Evolutionary conservation across 2,329 filamentous ascomycete species (phyloP).

Genomic region (Colletotrichum musae): DNA sequence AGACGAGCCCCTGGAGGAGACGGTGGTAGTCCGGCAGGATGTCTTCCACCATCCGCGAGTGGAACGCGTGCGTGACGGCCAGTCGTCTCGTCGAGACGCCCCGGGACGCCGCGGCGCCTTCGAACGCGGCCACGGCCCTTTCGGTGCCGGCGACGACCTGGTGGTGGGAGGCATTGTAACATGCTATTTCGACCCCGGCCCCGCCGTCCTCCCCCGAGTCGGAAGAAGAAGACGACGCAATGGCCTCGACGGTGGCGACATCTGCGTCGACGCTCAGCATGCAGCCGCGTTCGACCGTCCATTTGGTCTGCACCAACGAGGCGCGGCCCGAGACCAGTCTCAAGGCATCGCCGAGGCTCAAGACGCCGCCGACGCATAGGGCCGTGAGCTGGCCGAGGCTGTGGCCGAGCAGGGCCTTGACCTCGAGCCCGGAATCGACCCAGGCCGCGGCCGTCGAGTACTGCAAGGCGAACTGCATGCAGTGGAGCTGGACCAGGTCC

Average conservation of each 20-base stretch:
- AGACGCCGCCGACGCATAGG: constrained; percentile 51
- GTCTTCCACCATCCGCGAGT: constrained; percentile 57
- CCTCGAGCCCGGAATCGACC: constrained; percentile 13
- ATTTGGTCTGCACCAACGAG: constrained; percentile 47
- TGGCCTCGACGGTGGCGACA: background rate
- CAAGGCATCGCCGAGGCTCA: constrained; percentile 51
- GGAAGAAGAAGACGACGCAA: background rate
- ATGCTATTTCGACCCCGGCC: constrained; percentile 56
- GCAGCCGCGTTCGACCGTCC: constrained; percentile 53
- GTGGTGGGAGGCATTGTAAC: constrained; percentile 60
- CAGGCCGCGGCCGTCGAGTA: constrained; percentile 8
- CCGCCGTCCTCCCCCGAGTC: constrained; percentile 42
- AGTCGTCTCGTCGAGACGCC: constrained; percentile 53
- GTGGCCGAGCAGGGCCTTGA: constrained; percentile 45
- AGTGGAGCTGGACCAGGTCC: constrained; percentile 53
- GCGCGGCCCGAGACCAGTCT: constrained; percentile 49
- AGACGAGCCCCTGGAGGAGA: constrained; percentile 41
- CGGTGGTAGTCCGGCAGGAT: constrained; percentile 47
- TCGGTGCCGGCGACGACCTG: constrained; percentile 60
- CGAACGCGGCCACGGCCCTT: constrained; percentile 1
- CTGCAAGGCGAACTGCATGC: constrained; percentile 42
- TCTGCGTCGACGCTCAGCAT: constrained; percentile 56
- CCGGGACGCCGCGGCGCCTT: background rate
- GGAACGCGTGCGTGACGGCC: constrained; percentile 63
- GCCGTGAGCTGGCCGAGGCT: constrained; percentile 60